Conservation (phyloP, 257 asterid species). For the Haberlea rhodopensis region DNA sequence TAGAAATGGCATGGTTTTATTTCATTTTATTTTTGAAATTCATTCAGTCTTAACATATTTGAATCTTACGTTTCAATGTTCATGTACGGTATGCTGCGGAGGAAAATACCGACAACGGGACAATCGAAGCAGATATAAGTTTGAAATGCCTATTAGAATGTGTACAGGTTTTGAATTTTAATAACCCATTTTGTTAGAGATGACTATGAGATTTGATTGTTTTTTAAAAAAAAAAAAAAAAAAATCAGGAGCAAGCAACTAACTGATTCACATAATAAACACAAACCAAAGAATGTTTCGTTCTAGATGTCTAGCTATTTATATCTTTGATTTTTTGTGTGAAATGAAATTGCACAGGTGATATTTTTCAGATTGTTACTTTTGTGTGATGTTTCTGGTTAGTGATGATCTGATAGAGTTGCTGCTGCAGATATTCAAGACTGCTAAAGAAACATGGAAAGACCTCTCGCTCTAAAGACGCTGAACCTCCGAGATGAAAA, state of each 20-base stretch:
- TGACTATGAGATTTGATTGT: background rate
- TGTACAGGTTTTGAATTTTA: background rate
- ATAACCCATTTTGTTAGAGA: background rate
- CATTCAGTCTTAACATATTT: background rate
- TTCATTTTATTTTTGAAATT: no score
- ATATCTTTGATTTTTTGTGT: background rate
- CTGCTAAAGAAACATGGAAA: constrained; percentile 49
- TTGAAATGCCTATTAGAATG: background rate
- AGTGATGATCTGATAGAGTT: constrained; percentile 10
- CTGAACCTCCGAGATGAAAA: constrained; percentile 64
- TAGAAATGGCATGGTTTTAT: background rate
- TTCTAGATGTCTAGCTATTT: background rate
- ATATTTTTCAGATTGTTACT: background rate
- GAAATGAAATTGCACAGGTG: background rate
- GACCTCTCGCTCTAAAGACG: constrained; percentile 48
- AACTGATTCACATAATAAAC: no score
- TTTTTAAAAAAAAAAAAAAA: background rate
- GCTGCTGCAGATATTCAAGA: constrained; percentile 22
- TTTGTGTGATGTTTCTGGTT: background rate
- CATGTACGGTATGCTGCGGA: background rate
- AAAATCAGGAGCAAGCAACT: background rate
- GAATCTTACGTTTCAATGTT: background rate
- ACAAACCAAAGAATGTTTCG: no score
- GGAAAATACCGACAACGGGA: no score
- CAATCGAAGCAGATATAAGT: no score